A percentile compares a stretch with the other conserved stretches of the same genome.
Evolutionary conservation across 116 monocot genomes (phyloP).

Genomic region (Zostera marina): DNA sequence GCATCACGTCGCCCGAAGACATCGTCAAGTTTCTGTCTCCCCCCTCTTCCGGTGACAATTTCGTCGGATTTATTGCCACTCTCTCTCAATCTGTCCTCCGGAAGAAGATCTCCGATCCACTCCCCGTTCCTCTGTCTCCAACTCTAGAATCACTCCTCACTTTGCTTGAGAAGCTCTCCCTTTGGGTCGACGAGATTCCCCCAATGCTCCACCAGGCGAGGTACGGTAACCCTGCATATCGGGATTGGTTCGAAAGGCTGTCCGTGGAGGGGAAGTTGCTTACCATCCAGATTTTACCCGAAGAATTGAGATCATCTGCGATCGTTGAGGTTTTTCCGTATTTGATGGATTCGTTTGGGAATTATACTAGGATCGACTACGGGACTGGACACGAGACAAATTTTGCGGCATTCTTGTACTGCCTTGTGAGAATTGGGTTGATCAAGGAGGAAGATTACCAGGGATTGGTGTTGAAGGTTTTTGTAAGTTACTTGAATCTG

Average conservation of each 20-base stretch:
- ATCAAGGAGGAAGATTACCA: slow-evolving; percentile 62
- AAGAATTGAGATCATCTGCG: slow-evolving; percentile 11
- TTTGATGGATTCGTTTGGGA: slow-evolving; percentile 85
- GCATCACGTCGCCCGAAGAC: slow-evolving; percentile 55
- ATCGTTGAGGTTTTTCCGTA: slow-evolving; percentile 55
- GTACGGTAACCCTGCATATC: slow-evolving; percentile 89
- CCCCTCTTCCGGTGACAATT: slow-evolving; percentile 44
- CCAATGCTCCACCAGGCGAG: slow-evolving; percentile 45
- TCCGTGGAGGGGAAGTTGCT: slow-evolving; percentile 11
- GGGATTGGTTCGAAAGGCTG: slow-evolving; percentile 54
- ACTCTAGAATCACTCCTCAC: slow-evolving; percentile 27
- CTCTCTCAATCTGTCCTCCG: slow-evolving; percentile 66
- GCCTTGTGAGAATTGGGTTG: slow-evolving; percentile 61
- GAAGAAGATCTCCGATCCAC: slow-evolving; percentile 59
- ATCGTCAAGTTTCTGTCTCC: slow-evolving; percentile 45
- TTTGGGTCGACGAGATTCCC: slow-evolving; percentile 37
- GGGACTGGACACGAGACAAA: slow-evolving; percentile 95
- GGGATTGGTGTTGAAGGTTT: slow-evolving; percentile 49
- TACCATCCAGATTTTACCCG: slow-evolving; percentile 18
- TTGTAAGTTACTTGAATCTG: slow-evolving; percentile 44
- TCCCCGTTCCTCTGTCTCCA: slow-evolving; percentile 24
- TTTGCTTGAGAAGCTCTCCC: slow-evolving; percentile 27
- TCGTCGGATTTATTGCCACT: slow-evolving; percentile 86
- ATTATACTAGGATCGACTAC: slow-evolving; percentile 69
- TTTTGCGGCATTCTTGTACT: slow-evolving; percentile 77